A percentile compares a stretch with the other conserved stretches of the same genome.
These are phyloP conservation scores for Pleurotus djamor DNA, from an alignment of 768 basidiomycete genomes.

Conservation along the genomic window DNA sequence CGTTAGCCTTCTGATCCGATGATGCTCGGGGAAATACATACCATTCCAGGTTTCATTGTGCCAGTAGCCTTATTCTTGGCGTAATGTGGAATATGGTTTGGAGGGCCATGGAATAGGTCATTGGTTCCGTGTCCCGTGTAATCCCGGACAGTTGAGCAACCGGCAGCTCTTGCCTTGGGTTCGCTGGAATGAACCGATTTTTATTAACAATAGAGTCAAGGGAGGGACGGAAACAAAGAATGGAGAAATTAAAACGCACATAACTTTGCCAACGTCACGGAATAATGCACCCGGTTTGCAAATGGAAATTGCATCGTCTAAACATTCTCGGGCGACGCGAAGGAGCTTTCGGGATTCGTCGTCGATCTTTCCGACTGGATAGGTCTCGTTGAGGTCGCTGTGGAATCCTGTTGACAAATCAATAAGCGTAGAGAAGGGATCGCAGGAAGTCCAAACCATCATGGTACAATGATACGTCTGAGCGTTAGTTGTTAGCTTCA, in stretches of 20 bases:
- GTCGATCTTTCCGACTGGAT: constrained; percentile 85
- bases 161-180: constrained; percentile 76
- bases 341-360: constrained; percentile 84
- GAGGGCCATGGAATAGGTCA: constrained; percentile 78
- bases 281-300: constrained; percentile 94
- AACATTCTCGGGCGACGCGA: constrained; percentile 72
- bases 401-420: constrained; percentile 67
- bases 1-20: not conserved
- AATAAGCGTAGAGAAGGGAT: not conserved
- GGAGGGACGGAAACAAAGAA: too few relatives aligned
- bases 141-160: constrained; percentile 87
- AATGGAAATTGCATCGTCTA: constrained; percentile 87
- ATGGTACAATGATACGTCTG: constrained; percentile 81
- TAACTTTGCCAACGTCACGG: constrained; percentile 83
- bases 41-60: constrained; percentile 93
- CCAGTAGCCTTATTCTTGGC: constrained; percentile 93
- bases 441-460: constrained; percentile 45
- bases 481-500: not conserved
- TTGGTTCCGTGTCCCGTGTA: constrained; percentile 94
- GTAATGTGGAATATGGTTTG: constrained; percentile 87
- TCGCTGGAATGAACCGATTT: constrained; percentile 47
- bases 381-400: constrained; percentile 92
- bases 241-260: constrained; percentile 44
- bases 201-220: not conserved
- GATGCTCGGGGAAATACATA: constrained; percentile 27